phyloP scores from a whole-genome alignment of 129 eudicot species.

The Silybum marianum region DNA sequence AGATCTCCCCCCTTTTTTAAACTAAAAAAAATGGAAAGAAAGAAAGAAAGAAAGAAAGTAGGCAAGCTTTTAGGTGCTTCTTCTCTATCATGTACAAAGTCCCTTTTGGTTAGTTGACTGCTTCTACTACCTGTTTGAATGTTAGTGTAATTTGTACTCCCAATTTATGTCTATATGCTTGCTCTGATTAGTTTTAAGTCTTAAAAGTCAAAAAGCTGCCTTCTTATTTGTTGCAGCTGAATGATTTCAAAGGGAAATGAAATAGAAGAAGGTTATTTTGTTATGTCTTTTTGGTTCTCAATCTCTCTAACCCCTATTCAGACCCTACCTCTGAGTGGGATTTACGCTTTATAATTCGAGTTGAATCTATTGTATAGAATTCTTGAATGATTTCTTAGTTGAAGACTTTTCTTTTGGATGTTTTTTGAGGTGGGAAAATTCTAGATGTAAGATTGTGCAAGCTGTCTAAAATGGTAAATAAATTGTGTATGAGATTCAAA shows the following conservation, averaged over 20 bases:
- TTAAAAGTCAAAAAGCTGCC: constrained; percentile 31
- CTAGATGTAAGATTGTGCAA: neutral
- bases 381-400: too few relatives aligned
- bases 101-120: constrained; percentile 39
- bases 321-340: neutral
- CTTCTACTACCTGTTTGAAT: constrained; percentile 26
- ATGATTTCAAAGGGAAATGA: constrained; percentile 21
- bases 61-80: constrained; percentile 46
- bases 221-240: constrained; percentile 35
- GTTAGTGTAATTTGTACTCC: constrained; percentile 38
- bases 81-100: constrained; percentile 51
- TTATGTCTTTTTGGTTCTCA: neutral
- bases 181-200: constrained; percentile 36
- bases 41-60: constrained; percentile 22
- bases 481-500: too few relatives aligned
- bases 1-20: constrained; percentile 23
- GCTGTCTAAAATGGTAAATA: neutral
- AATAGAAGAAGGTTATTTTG: constrained; percentile 28
- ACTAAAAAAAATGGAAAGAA: neutral
- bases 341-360: neutral
- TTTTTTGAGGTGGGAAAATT: neutral
- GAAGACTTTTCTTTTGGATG: neutral
- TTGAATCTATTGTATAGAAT: neutral
- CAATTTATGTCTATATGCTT: constrained; percentile 44
- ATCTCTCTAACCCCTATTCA: too few relatives aligned